These are phyloP conservation scores for Thermoascus crustaceus DNA, from an alignment of 2,329 filamentous ascomycete genomes.

Conservation along the genomic window DNA sequence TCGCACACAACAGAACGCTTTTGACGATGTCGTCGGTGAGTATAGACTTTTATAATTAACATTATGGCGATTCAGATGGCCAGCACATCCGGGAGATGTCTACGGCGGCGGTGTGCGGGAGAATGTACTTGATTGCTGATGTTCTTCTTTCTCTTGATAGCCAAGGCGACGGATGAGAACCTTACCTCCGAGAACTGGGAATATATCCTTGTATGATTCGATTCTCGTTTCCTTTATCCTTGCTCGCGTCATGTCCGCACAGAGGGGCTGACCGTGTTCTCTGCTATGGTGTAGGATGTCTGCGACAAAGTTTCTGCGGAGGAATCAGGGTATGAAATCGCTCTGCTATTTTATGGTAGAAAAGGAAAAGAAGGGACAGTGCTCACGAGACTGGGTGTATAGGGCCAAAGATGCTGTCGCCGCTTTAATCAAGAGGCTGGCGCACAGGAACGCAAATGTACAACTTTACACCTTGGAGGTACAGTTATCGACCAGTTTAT, in stretches of 20 bases:
- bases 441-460: slow-evolving; percentile 90
- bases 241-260: slow-evolving; percentile 1
- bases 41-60: slow-evolving; percentile 9
- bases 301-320: slow-evolving; percentile 50
- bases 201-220: slow-evolving; percentile 50
- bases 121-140: slow-evolving; percentile 16
- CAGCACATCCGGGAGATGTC: no score
- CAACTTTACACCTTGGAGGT: slow-evolving; percentile 91
- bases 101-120: background rate
- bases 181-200: slow-evolving; percentile 80
- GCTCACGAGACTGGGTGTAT: slow-evolving; percentile 7
- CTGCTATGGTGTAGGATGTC: slow-evolving; percentile 42
- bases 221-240: background rate
- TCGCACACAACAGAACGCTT: slow-evolving; percentile 57
- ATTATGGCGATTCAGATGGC: background rate
- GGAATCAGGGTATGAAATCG: slow-evolving; percentile 38
- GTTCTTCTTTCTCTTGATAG: slow-evolving; percentile 33
- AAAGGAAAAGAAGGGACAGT: background rate
- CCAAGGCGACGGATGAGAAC: slow-evolving; percentile 93
- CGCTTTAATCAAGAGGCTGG: slow-evolving; percentile 82
- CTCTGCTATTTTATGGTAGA: background rate
- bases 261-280: background rate
- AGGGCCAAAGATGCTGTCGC: slow-evolving; percentile 76
- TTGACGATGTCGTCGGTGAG: slow-evolving; percentile 62
- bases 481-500: slow-evolving; percentile 13